Evolutionary conservation across 2,329 filamentous ascomycete species (phyloP).

Genomic region (Colletotrichum cordylinicola): DNA sequence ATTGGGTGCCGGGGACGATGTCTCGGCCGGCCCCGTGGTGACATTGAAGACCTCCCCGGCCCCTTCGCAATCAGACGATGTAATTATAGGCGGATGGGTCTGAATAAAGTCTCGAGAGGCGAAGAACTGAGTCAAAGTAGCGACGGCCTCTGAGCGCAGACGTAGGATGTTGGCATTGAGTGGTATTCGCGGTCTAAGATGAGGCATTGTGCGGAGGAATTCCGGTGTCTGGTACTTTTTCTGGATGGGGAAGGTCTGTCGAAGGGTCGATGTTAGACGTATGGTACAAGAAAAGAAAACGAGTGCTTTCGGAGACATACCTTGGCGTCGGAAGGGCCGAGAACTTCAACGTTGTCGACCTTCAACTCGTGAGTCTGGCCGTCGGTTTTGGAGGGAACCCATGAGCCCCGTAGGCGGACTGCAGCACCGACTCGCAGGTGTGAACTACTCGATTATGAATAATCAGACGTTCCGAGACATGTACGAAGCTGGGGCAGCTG

Average conservation of each 20-base stretch:
- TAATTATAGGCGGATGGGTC: slow-evolving; percentile 92
- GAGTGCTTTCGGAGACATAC: slow-evolving; percentile 53
- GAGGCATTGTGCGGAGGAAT: slow-evolving; percentile 86
- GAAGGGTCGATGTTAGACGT: background rate
- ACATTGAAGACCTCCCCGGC: slow-evolving; percentile 92
- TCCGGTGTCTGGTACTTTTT: slow-evolving; percentile 95
- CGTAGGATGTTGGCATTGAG: slow-evolving; percentile 82
- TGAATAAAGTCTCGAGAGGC: slow-evolving; percentile 74
- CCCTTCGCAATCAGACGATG: slow-evolving; percentile 96
- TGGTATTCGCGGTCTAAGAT: slow-evolving; percentile 82
- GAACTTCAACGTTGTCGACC: slow-evolving; percentile 69
- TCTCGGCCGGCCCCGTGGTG: slow-evolving; percentile 40
- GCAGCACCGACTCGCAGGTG: slow-evolving; percentile 78
- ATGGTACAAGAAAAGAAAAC: background rate
- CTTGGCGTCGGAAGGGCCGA: slow-evolving; percentile 81
- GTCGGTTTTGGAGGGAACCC: slow-evolving; percentile 73
- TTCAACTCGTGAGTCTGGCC: slow-evolving; percentile 83
- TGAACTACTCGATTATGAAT: slow-evolving; percentile 52
- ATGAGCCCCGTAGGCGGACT: slow-evolving; percentile 78
- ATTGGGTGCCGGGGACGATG: slow-evolving; percentile 30
- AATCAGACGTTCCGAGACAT: slow-evolving; percentile 27
- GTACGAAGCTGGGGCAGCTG: slow-evolving; percentile 14
- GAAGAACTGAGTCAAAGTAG: slow-evolving; percentile 79
- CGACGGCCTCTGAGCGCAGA: slow-evolving; percentile 81
- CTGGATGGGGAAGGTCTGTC: slow-evolving; percentile 87